These are phyloP conservation scores for Zoysia pacifica DNA, from an alignment of 176 grass and related monocot genomes.

Conservation along the genomic window DNA sequence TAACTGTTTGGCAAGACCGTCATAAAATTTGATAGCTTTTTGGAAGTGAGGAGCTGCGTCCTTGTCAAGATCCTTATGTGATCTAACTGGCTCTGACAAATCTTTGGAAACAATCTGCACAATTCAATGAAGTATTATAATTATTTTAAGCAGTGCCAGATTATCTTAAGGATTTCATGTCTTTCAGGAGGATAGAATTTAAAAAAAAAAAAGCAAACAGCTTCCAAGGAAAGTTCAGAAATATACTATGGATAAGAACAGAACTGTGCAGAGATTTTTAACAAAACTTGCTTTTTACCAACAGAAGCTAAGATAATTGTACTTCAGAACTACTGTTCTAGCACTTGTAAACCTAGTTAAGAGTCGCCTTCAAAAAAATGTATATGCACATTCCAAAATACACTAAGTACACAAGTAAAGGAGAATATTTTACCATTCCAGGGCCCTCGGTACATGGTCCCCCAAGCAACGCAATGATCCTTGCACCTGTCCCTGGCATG, in stretches of 20 bases:
- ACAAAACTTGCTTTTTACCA: neutral
- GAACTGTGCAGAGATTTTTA: neutral
- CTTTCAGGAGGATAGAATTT: neutral
- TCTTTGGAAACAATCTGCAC: constrained; percentile 96
- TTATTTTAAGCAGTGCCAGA: constrained; percentile 1
- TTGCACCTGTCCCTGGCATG: constrained; percentile 83
- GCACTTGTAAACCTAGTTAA: neutral
- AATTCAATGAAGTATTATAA: constrained; percentile 15
- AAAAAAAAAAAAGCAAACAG: neutral
- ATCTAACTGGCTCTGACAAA: constrained; percentile 90
- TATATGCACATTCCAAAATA: constrained; percentile 30
- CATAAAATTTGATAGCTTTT: constrained; percentile 94
- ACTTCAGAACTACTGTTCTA: neutral
- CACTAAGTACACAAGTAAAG: constrained; percentile 18
- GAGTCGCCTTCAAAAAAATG: neutral
- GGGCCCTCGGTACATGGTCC: constrained; percentile 91
- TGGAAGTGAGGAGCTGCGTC: constrained; percentile 91
- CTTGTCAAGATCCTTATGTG: constrained; percentile 98
- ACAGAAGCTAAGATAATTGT: constrained; percentile 9
- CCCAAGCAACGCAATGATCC: constrained; percentile 83
- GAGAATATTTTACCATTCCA: constrained; percentile 77
- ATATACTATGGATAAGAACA: neutral
- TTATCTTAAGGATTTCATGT: neutral
- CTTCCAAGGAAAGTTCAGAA: neutral
- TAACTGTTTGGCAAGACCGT: constrained; percentile 86